Percentiles rank a stretch among this genome's conserved stretches.
Conservation (phyloP, 495 filamentous ascomycete genomes). For the Podospora pseudocomata region DNA sequence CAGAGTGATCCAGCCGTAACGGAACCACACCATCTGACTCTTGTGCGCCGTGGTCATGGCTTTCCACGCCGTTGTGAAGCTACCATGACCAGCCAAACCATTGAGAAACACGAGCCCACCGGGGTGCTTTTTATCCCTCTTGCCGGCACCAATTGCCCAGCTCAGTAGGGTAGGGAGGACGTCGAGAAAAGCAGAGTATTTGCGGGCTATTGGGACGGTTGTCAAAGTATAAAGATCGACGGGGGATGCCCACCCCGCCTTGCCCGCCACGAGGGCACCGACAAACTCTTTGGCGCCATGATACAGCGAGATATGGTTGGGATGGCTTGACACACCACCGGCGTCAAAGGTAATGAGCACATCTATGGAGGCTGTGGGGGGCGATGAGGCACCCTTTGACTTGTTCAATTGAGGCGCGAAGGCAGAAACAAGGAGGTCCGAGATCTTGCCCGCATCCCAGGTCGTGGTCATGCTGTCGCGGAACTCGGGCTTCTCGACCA, state of each 20-base stretch:
- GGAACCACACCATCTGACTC: slow-evolving; percentile 98
- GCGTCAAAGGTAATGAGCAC: slow-evolving; percentile 84
- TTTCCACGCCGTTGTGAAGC: slow-evolving; percentile 58
- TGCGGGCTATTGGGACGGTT: slow-evolving; percentile 64
- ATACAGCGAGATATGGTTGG: slow-evolving; percentile 86
- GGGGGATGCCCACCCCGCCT: slow-evolving; percentile 64
- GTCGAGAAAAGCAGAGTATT: slow-evolving; percentile 78
- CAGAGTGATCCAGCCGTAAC: slow-evolving; percentile 90
- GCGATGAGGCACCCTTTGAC: slow-evolving; percentile 29
- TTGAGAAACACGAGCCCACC: slow-evolving; percentile 66
- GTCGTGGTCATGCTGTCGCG: slow-evolving; percentile 77
- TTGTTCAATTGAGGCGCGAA: slow-evolving; percentile 60
- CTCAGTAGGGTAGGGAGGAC: slow-evolving; percentile 58
- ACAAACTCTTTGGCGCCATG: slow-evolving; percentile 75
- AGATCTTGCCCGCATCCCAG: slow-evolving; percentile 70
- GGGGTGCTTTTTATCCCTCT: slow-evolving; percentile 43
- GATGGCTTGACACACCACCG: slow-evolving; percentile 74
- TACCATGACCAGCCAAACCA: slow-evolving; percentile 47
- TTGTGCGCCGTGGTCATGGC: slow-evolving; percentile 86
- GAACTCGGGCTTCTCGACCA: slow-evolving; percentile 77
- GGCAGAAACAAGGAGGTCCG: slow-evolving; percentile 60
- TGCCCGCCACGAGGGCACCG: slow-evolving; percentile 55
- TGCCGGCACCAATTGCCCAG: slow-evolving; percentile 38
- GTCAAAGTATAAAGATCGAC: slow-evolving; percentile 81
- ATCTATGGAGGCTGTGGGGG: slow-evolving; percentile 65